Evolutionary conservation across 2,329 filamentous ascomycete genomes (phyloP).

Genomic region (Beauveria brongniartii): DNA sequence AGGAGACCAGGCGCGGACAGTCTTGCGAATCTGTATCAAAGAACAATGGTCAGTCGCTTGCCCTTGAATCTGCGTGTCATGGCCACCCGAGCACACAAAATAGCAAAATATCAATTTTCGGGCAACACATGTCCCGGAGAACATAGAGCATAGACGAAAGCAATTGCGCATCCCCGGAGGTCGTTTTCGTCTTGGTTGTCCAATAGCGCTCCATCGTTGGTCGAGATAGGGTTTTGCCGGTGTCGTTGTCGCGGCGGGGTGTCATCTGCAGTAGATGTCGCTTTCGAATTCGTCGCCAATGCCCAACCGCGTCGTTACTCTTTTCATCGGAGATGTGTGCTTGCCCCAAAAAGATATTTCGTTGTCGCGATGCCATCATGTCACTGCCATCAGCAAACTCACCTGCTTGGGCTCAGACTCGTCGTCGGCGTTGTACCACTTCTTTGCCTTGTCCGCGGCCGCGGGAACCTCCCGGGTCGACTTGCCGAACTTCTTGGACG

Average conservation of each 20-base stretch:
- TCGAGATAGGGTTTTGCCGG: neutral
- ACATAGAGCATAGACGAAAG: neutral
- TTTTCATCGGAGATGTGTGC: neutral
- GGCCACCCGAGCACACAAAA: constrained; percentile 6
- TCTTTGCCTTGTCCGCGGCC: constrained; percentile 85
- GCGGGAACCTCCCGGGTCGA: constrained; percentile 86
- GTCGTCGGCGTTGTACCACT: constrained; percentile 98
- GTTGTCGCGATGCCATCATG: constrained; percentile 11
- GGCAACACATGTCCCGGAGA: constrained; percentile 1
- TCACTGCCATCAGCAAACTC: constrained; percentile 39
- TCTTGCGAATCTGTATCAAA: constrained; percentile 74
- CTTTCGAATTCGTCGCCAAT: constrained; percentile 8
- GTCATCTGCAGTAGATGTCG: neutral
- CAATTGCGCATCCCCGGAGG: neutral
- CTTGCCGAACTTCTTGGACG: constrained; percentile 96
- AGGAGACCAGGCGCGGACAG: constrained; percentile 77
- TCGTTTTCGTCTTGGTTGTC: neutral
- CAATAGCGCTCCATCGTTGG: neutral
- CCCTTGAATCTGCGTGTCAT: neutral
- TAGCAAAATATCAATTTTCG: constrained; percentile 4
- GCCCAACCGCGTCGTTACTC: constrained; percentile 1
- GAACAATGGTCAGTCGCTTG: constrained; percentile 15
- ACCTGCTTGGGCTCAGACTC: constrained; percentile 88
- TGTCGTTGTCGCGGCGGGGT: neutral
- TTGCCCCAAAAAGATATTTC: neutral